These are phyloP conservation scores for Acacia melanoxylon DNA, from an alignment of 306 rosid genomes.

Conservation along the genomic window DNA sequence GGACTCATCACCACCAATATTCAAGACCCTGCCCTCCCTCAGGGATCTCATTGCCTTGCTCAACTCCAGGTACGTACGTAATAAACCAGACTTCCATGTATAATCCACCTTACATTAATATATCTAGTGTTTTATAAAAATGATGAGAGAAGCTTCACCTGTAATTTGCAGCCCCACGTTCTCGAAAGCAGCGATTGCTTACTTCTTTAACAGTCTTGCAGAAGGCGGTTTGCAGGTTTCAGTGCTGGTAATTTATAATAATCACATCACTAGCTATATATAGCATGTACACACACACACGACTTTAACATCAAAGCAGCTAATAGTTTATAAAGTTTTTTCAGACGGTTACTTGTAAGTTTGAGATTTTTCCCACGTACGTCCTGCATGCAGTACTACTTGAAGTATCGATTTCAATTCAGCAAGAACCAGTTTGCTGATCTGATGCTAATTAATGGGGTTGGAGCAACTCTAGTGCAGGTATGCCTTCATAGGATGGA, in stretches of 20 bases:
- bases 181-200: conserved; percentile 67
- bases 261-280: not conserved
- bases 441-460: conserved; percentile 63
- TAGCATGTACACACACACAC: not conserved
- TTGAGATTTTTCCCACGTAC: not conserved
- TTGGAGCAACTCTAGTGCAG: conserved; percentile 69
- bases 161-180: conserved; percentile 59
- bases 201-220: conserved; percentile 70
- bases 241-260: conserved; percentile 44
- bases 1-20: conserved; percentile 32
- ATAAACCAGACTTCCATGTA: too few species aligned
- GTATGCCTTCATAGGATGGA: conserved; percentile 32
- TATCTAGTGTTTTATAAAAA: too few species aligned
- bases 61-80: conserved; percentile 70
- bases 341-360: not conserved
- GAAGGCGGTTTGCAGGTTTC: conserved; percentile 73
- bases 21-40: conserved; percentile 35
- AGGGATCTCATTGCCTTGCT: conserved; percentile 51
- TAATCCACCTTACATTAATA: too few species aligned
- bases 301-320: not conserved
- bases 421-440: conserved; percentile 87
- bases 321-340: not conserved
- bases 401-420: conserved; percentile 83
- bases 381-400: conserved; percentile 60
- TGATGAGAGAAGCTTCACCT: not conserved